Percentiles rank a stretch among this genome's conserved stretches.
phyloP scores from a whole-genome alignment of 1,284 basidiomycete genomes.

The Irpex sp. region DNA sequence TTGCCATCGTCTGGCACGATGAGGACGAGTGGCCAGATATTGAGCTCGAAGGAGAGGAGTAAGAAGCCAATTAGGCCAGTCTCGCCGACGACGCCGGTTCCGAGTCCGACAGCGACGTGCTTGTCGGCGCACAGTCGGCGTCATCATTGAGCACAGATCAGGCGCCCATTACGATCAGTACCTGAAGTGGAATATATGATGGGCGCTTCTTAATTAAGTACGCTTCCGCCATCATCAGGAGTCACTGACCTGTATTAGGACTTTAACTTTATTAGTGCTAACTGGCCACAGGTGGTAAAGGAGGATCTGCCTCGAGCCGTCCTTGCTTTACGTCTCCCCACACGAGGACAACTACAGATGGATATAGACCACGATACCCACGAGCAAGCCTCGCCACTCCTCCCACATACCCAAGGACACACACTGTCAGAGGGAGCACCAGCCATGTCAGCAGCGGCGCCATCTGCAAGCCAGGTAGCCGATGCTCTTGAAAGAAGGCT shows the following conservation, averaged over 20 bases:
- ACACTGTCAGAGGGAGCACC: conserved; percentile 2
- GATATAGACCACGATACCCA: conserved; percentile 4
- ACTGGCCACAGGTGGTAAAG: background rate
- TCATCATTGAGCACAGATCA: background rate
- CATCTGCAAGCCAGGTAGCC: conserved; percentile 9
- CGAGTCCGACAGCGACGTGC: background rate
- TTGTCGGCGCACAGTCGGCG: background rate
- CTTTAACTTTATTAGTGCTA: too few relatives aligned
- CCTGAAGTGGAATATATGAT: background rate
- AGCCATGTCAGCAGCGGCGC: conserved; percentile 9
- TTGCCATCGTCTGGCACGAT: conserved; percentile 17
- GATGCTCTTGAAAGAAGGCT: conserved; percentile 20
- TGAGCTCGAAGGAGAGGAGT: conserved; percentile 7
- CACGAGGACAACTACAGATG: conserved; percentile 3
- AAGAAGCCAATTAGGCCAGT: background rate
- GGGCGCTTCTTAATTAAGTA: background rate
- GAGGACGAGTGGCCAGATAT: background rate
- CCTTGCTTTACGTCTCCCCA: background rate
- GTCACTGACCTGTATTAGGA: too few relatives aligned
- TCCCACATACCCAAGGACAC: background rate
- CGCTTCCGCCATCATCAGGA: background rate
- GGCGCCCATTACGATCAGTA: background rate
- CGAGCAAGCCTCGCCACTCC: background rate
- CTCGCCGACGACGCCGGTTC: too few relatives aligned
- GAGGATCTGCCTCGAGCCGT: background rate